Base-by-base conservation (phyloP, 495 filamentous ascomycete species). In the Astrothelium subdiscretum region DNA sequence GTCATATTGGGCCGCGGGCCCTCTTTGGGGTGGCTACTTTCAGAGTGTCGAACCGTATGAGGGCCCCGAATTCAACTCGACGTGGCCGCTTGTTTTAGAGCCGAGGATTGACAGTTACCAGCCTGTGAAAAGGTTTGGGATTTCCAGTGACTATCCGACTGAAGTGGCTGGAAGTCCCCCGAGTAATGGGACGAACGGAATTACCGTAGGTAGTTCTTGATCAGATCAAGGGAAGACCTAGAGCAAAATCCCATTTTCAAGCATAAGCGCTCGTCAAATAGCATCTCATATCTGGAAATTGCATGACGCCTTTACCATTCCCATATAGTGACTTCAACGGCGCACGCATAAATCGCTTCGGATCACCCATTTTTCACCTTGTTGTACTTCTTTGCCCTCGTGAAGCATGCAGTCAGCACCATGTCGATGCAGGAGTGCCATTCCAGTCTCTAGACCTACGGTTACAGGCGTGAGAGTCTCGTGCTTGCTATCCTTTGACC, bases 331-430 rank as follows among this genome's bases (percentile, higher is more conserved):
- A n/a, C 27, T 12, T 66, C 59, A 87, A 62, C 78, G 76, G 67
- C 70, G 81, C 22, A 95, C 85, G 67, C 91, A 91, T 60, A 96
- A 73, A 78, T 96, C 92, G 59, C 87, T 95, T 60, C 92, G 77
- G 59, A 97, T 79, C 59, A 97, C 86, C 92, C 92, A 97, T 71
- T 96, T 97, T 72, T 95, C 91, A 15, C 92, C 92, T 44, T 80
- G 77, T 0, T 71, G 81, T 0, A 96, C 92, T 67, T 94, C 82
- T 63, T 78, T 79, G 8, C 91, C 91, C 72, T 97, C 91, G 75
- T 96, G 92, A 59, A 96, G 73, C 79, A 97, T 83, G 73, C 92
- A 96, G 54, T 89, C 84, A 64, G 89, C 81, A 1, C 92, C 92
- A 74, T 97, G 92, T 35, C 86, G 88, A 76, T 97, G 92, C 44